phyloP scores from a whole-genome alignment of 495 filamentous ascomycete genomes.

The Daldinia caldariorum region DNA sequence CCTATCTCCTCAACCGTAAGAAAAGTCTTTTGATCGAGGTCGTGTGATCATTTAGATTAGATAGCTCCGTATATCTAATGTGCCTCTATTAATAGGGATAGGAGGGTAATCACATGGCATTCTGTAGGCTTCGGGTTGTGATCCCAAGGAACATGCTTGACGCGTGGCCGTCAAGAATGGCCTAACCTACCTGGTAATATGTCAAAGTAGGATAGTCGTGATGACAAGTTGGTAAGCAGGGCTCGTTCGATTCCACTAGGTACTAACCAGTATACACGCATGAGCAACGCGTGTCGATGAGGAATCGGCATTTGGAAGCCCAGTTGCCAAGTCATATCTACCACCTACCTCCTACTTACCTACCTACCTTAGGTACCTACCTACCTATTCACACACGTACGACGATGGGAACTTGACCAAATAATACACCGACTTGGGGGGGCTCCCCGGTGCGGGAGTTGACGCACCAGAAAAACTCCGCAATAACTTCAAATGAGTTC shows the following conservation, averaged over 20 bases:
- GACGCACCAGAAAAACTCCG: constrained; percentile 1
- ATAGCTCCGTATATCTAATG: neutral
- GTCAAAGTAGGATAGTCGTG: neutral
- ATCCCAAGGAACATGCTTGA: neutral
- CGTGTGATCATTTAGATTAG: neutral
- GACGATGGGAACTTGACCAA: neutral
- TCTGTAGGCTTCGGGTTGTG: neutral
- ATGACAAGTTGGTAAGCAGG: neutral
- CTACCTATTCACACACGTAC: neutral
- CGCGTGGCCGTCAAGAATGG: neutral
- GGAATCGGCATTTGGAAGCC: neutral
- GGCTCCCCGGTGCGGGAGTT: neutral
- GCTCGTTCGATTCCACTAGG: neutral
- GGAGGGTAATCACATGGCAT: neutral
- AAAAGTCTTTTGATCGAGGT: neutral
- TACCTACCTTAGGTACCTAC: too few relatives aligned
- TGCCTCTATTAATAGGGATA: neutral
- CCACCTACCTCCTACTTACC: too few relatives aligned
- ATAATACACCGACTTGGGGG: neutral
- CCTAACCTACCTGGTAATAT: neutral
- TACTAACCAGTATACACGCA: neutral
- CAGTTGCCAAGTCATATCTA: neutral
- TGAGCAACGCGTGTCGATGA: neutral
- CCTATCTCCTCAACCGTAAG: neutral
- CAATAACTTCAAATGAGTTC: neutral